A percentile compares a stretch with the other conserved stretches of the same genome.
Conservation (phyloP, 2,329 filamentous ascomycete genomes). For the Acarospora socialis region DNA sequence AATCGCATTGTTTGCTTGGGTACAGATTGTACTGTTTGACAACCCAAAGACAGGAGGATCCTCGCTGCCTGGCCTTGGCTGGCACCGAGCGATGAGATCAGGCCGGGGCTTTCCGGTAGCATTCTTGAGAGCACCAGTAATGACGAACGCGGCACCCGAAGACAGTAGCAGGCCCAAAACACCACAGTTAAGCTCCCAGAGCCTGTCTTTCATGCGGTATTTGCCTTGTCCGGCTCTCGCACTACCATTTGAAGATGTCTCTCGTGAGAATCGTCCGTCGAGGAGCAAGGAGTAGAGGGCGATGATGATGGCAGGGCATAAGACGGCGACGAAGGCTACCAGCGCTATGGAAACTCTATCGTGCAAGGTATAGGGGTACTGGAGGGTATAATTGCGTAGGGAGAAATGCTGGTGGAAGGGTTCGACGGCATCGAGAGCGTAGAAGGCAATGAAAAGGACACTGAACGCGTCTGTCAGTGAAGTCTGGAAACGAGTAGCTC, state of each 20-base stretch:
- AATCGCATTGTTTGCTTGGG: constrained; percentile 32
- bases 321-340: constrained; percentile 35
- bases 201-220: constrained; percentile 39
- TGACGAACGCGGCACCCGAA: constrained; percentile 40
- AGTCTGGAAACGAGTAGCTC: neutral
- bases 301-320: constrained; percentile 38
- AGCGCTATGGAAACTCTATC: constrained; percentile 39
- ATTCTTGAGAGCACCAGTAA: constrained; percentile 44
- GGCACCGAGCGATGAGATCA: constrained; percentile 43
- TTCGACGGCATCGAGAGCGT: constrained; percentile 37
- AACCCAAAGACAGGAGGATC: constrained; percentile 28
- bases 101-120: constrained; percentile 45
- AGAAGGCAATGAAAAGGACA: constrained; percentile 37
- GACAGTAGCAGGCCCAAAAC: constrained; percentile 41
- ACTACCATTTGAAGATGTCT: constrained; percentile 20
- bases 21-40: constrained; percentile 37
- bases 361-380: constrained; percentile 42
- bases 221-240: no score
- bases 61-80: constrained; percentile 22
- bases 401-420: constrained; percentile 46
- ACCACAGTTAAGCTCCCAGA: constrained; percentile 50
- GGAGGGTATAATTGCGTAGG: constrained; percentile 40
- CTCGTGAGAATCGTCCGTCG: constrained; percentile 44
- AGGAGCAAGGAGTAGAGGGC: constrained; percentile 42
- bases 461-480: constrained; percentile 21